Base-by-base conservation (phyloP, 208 protist genomes). In the Trichomonas tenax region DNA sequence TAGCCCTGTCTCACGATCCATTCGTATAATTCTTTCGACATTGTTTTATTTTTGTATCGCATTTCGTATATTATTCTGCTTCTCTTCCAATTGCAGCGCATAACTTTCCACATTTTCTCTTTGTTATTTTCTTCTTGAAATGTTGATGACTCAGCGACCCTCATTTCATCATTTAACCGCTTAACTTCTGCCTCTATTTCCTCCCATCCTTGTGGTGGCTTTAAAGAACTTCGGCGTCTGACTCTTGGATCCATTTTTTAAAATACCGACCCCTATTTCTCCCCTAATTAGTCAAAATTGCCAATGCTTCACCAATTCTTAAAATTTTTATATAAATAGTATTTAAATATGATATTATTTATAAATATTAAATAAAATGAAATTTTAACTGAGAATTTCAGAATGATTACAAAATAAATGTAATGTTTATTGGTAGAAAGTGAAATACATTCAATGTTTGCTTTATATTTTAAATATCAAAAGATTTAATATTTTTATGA, bases 1-100 rank as follows among this genome's bases (percentile, higher is more conserved):
- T 93, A 93, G 0, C 44, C 44, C 4, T 93, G 23, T 31, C 44
- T 93, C 6, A 93, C 15, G 15, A 93, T 93, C 86, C 86, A 93
- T 51, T 93, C 86, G 46, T 93, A 93, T 38, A 93, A 38, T 51
- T 93, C 44, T 58, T 93, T 93, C 21, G 86, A 93, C 44, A 93
- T 93, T 38, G 40, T 51, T 38, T 93, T 0, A 1, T 51, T 34
- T 38, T 51, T 93, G 14, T 44, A 93, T 34, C 34, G 6, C 40
- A 93, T 93, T 93, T 93, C 86, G 36, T 41, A 93, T 38, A 93
- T 51, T 36, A 44, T 41, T 51, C 86, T 26, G 40, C 44, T 58
- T 51, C 86, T 48, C 15, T 93, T 93, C 86, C 86, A 93, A 51
- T 93, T 93, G 26, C 40, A 51, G 17, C 86, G 86, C 21, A 93